Conservation (phyloP, 2,329 filamentous ascomycete species). For the Orbilia quercus region DNA sequence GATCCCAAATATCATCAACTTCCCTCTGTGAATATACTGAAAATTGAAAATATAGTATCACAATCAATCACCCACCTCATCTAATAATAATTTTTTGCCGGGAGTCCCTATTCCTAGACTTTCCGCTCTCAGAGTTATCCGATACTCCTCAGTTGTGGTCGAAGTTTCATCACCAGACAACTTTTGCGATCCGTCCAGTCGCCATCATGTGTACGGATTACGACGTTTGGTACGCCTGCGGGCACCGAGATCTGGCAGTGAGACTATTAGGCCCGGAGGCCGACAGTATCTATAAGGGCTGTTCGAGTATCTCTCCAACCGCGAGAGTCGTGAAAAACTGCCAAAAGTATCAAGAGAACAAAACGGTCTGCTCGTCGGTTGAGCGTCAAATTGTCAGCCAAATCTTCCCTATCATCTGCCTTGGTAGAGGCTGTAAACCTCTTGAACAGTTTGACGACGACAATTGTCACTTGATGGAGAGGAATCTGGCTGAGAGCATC, state of each 20-base stretch:
- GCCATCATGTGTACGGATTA: conserved; percentile 43
- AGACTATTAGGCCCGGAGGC: neutral
- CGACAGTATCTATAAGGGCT: conserved; percentile 14
- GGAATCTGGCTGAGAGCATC: conserved; percentile 4
- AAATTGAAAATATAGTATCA: too few species aligned
- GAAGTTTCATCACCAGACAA: too few species aligned
- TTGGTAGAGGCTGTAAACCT: conserved; percentile 9
- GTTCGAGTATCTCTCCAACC: conserved; percentile 15
- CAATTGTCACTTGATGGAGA: conserved; percentile 7
- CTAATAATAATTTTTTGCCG: too few species aligned
- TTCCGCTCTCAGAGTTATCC: too few species aligned
- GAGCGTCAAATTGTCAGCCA: conserved; percentile 28
- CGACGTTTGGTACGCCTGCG: conserved; percentile 44
- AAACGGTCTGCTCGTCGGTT: conserved; percentile 5
- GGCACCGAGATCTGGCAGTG: conserved; percentile 19
- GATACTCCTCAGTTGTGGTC: too few species aligned
- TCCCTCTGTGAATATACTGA: too few species aligned
- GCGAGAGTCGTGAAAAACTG: conserved; percentile 18
- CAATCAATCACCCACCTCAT: too few species aligned
- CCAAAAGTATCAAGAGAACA: neutral
- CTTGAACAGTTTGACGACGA: conserved; percentile 12
- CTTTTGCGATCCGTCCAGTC: neutral
- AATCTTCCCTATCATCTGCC: conserved; percentile 22
- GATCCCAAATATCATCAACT: too few species aligned
- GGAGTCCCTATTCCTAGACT: too few species aligned